Percentiles rank a stretch among this genome's conserved stretches.
phyloP scores from a whole-genome alignment of 1,284 basidiomycete genomes.

The Entoloma clypeatum region DNA sequence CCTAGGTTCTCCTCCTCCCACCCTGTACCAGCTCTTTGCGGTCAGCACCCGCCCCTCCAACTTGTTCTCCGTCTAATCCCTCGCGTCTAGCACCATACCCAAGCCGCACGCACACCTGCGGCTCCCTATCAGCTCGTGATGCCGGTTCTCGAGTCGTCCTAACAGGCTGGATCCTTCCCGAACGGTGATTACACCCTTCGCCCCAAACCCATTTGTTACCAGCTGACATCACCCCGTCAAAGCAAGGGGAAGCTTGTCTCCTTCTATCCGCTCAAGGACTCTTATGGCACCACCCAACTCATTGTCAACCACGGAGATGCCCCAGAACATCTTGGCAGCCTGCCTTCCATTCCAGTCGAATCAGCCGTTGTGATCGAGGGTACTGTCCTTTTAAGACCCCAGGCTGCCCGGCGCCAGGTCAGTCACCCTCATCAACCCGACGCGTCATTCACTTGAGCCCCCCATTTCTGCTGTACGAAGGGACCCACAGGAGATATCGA shows the following conservation, averaged over 20 bases:
- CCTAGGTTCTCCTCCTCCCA: conserved; percentile 18
- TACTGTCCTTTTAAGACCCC: conserved; percentile 60
- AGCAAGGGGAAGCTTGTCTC: conserved; percentile 72
- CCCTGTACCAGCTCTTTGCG: conserved; percentile 25
- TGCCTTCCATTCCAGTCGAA: conserved; percentile 68
- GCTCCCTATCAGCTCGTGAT: conserved; percentile 51
- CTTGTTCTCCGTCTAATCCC: conserved; percentile 15
- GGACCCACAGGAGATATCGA: conserved; percentile 74
- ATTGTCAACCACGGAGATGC: conserved; percentile 48
- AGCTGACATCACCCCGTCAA: conserved; percentile 29
- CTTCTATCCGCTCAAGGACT: conserved; percentile 80
- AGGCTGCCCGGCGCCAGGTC: conserved; percentile 54
- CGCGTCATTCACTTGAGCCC: conserved; percentile 17
- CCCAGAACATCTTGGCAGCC: conserved; percentile 38
- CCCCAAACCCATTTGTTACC: conserved; percentile 29
- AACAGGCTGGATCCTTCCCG: conserved; percentile 74
- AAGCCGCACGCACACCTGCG: conserved; percentile 62
- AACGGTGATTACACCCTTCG: conserved; percentile 52
- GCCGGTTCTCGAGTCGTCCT: conserved; percentile 62
- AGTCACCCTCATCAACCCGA: conserved; percentile 27
- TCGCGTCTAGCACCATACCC: conserved; percentile 56
- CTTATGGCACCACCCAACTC: conserved; percentile 75
- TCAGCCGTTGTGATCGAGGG: conserved; percentile 76
- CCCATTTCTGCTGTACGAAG: conserved; percentile 33
- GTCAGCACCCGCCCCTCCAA: conserved; percentile 25